These are phyloP conservation scores for Pseudogymnoascus pannorum DNA, from an alignment of 2,329 filamentous ascomycete species.

Conservation along the genomic window DNA sequence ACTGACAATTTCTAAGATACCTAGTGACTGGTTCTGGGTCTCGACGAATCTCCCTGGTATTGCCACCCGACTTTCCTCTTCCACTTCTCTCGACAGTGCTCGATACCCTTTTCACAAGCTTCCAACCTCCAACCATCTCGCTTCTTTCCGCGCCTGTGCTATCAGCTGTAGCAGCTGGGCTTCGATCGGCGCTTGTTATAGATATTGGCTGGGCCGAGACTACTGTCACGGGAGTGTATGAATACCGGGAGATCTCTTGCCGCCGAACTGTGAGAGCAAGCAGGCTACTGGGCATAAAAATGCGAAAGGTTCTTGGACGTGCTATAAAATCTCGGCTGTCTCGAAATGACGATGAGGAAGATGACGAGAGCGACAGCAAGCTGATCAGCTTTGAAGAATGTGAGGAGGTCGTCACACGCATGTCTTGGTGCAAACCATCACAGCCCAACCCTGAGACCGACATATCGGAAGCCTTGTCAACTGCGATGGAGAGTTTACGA, in stretches of 20 bases:
- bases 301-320: constrained; percentile 55
- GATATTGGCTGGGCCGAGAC: constrained; percentile 94
- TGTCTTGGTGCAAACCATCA: constrained; percentile 63
- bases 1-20: constrained; percentile 36
- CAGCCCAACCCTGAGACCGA: neutral
- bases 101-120: constrained; percentile 71
- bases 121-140: constrained; percentile 73
- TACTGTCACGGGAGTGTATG: constrained; percentile 76
- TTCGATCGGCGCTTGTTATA: constrained; percentile 78
- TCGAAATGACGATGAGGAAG: neutral
- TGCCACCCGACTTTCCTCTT: constrained; percentile 72
- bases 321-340: constrained; percentile 27
- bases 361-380: constrained; percentile 19
- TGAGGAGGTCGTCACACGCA: constrained; percentile 67
- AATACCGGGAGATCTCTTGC: constrained; percentile 74
- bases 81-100: constrained; percentile 69
- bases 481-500: constrained; percentile 53
- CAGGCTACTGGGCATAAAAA: constrained; percentile 61
- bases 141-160: constrained; percentile 73
- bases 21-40: constrained; percentile 68
- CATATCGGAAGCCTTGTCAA: constrained; percentile 35
- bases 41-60: constrained; percentile 63
- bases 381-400: constrained; percentile 67
- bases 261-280: constrained; percentile 67
- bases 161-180: constrained; percentile 67